Percentiles rank a stretch among this genome's conserved stretches.
phyloP scores from a whole-genome alignment of 352 stramenopile species.

The Thraustotheca clavata region DNA sequence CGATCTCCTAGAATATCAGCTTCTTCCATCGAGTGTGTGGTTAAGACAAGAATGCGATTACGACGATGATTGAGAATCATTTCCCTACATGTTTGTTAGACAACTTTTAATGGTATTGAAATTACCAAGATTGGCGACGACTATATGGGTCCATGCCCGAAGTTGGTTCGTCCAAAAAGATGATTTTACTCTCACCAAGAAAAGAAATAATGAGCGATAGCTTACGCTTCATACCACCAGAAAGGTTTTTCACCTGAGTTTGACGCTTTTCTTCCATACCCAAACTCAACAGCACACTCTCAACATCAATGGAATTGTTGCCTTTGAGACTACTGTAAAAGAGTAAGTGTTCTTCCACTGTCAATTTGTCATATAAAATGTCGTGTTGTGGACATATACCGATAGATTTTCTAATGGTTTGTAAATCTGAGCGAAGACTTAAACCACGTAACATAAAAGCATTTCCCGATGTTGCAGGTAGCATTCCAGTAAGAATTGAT shows the following conservation, averaged over 20 bases:
- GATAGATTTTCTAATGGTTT: conserved; percentile 81
- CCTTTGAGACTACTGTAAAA: conserved; percentile 94
- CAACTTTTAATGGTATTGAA: not conserved
- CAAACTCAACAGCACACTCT: conserved; percentile 78
- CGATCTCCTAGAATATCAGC: conserved; percentile 86
- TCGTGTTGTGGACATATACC: conserved; percentile 97
- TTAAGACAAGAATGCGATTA: conserved; percentile 71
- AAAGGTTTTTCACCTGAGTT: conserved; percentile 43
- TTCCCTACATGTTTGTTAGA: conserved; percentile 27
- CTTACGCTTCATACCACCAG: conserved; percentile 72
- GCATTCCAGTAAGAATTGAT: conserved; percentile 75
- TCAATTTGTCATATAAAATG: conserved; percentile 93
- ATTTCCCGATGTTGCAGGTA: conserved; percentile 40
- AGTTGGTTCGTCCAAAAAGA: conserved; percentile 86
- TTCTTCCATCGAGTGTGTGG: conserved; percentile 90
- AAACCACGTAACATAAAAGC: conserved; percentile 40
- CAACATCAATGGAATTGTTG: conserved; percentile 20
- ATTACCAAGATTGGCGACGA: conserved; percentile 27
- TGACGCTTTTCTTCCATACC: conserved; percentile 84
- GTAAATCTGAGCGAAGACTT: conserved; percentile 67
- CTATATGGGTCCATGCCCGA: conserved; percentile 93
- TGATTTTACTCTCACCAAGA: conserved; percentile 54
- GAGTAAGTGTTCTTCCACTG: conserved; percentile 91
- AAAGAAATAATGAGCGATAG: conserved; percentile 71
- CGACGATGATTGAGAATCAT: conserved; percentile 59